Base-by-base conservation (phyloP, 1,139 yeast species). In the Yamadazyma friedrichii region DNA sequence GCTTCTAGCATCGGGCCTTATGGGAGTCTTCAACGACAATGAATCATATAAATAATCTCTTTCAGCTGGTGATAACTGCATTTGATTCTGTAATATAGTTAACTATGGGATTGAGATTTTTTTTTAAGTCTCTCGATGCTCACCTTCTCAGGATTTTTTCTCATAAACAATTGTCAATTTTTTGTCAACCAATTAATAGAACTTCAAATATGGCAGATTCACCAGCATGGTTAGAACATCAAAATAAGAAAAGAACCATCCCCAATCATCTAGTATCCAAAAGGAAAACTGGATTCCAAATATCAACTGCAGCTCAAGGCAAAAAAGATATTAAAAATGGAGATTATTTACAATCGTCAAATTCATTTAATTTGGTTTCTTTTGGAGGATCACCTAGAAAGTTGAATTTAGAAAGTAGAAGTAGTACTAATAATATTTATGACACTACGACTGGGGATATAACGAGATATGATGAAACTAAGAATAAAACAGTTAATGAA, bases 61-160 rank as follows among this genome's bases (percentile, higher is more conserved):
- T 64, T 91, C 98, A 1, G 98, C 86, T 10, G 91, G 86, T 4
- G 97, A 89, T 45, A 88, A 67, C 34, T 78, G 73, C 88, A 83
- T 84, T 17, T 29, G 27, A 17, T 6, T 20, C 24, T 5, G 5
- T 20, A 20, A 5, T 20, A 20, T 20, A 20, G 24, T 8, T n/a
- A n/a, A n/a, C n/a, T n/a, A n/a, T n/a, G n/a, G n/a, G n/a, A n/a
- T n/a, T n/a, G n/a, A n/a, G n/a, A n/a, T n/a, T n/a, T n/a, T n/a
- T n/a, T n/a, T n/a, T n/a, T n/a, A n/a, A n/a, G n/a, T n/a, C n/a
- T n/a, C n/a, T 34, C 31, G 35, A 33, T 33, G 35, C 25, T 9
- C 25, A 16, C 24, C 22, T 22, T 20, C 6, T 9, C 16, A 17
- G 20, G 33, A 31, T 12, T 12, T 12, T 34, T 24, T 24, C 20